Conservation (phyloP, 192 early-diverging fungal genomes). For the Globomyces pollinis-pini region DNA sequence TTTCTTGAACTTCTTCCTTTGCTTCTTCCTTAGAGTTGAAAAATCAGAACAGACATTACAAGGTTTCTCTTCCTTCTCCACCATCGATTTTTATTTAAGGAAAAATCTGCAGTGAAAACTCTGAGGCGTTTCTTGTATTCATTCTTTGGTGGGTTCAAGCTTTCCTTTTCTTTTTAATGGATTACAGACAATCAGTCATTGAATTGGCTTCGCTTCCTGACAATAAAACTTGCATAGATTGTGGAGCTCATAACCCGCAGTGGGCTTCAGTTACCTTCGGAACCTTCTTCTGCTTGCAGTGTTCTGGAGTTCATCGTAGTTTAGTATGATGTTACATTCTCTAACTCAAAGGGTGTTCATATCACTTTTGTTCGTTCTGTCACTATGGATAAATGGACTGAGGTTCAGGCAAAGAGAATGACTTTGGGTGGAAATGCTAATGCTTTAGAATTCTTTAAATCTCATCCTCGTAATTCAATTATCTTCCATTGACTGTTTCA, state of each 20-base stretch:
- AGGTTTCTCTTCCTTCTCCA: too few relatives aligned
- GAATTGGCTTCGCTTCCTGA: constrained; percentile 1
- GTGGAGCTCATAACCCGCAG: constrained; percentile 30
- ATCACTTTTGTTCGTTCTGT: constrained; percentile 95
- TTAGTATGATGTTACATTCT: background rate
- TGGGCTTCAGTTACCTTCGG: constrained; percentile 92
- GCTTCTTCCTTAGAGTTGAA: constrained; percentile 57
- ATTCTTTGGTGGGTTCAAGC: too few relatives aligned
- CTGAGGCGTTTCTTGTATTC: too few relatives aligned
- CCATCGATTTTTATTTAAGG: too few relatives aligned
- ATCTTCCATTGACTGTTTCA: background rate
- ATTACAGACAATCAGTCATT: background rate
- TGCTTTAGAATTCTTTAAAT: constrained; percentile 76
- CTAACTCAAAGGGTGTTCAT: constrained; percentile 30
- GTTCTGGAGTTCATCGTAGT: constrained; percentile 40
- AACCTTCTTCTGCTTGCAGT: constrained; percentile 93
- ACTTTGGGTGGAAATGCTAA: constrained; percentile 82
- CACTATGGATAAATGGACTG: constrained; percentile 95
- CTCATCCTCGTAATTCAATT: constrained; percentile 50
- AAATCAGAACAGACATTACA: constrained; percentile 74
- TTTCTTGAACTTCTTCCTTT: constrained; percentile 31
- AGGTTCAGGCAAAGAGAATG: constrained; percentile 95
- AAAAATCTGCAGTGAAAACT: too few relatives aligned
- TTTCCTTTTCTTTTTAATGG: too few relatives aligned
- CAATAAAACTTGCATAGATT: constrained; percentile 2